phyloP scores from a whole-genome alignment of 768 basidiomycete species.

The Myochromella boudieri region DNA sequence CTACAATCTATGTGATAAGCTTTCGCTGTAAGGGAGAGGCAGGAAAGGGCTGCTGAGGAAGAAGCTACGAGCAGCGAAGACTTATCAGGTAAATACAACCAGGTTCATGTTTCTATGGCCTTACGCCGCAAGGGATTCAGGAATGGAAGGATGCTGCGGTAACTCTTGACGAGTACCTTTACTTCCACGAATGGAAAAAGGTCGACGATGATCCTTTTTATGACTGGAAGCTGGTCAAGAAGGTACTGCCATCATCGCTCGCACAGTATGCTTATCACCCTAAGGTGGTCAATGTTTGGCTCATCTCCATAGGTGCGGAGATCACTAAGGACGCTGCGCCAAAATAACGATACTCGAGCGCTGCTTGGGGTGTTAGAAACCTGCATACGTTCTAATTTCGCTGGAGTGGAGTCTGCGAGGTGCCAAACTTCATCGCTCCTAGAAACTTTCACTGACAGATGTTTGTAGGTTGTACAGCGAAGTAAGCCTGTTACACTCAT shows the following conservation, averaged over 20 bases:
- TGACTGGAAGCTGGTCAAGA: conserved; percentile 85
- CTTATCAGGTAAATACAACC: conserved; percentile 57
- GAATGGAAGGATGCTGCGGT: conserved; percentile 89
- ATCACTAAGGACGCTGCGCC: conserved; percentile 69
- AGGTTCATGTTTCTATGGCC: not conserved
- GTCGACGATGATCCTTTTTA: conserved; percentile 88
- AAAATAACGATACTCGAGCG: conserved; percentile 79
- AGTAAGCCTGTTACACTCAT: conserved; percentile 48
- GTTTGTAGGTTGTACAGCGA: conserved; percentile 79
- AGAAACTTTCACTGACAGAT: not conserved
- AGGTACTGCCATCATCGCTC: conserved; percentile 38
- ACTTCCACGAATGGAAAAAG: conserved; percentile 90
- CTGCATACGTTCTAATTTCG: conserved; percentile 90
- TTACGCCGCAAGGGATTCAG: conserved; percentile 27
- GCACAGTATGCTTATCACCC: not conserved
- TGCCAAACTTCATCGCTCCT: conserved; percentile 18
- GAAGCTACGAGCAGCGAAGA: conserved; percentile 69
- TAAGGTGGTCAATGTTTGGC: not conserved
- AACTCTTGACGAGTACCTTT: conserved; percentile 76
- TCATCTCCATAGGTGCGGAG: conserved; percentile 57
- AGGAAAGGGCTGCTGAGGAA: conserved; percentile 76
- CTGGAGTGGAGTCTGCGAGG: conserved; percentile 86
- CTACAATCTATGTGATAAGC: not conserved
- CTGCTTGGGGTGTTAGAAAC: conserved; percentile 90
- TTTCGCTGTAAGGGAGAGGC: conserved; percentile 68